phyloP scores from a whole-genome alignment of 108 stramenopile genomes.

The Cyclotella cryptica region DNA sequence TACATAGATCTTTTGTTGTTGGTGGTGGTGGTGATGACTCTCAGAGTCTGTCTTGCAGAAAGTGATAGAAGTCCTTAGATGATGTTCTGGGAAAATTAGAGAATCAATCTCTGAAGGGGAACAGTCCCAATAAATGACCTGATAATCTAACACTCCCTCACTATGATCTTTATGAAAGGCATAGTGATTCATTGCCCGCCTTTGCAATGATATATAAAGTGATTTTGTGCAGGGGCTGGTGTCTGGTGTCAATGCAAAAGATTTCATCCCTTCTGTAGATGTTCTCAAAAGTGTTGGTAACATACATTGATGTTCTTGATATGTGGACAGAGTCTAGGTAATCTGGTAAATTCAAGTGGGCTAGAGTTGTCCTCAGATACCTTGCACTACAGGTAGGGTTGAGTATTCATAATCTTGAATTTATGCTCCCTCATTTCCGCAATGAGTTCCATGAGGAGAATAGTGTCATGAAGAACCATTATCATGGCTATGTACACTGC shows the following conservation, averaged over 20 bases:
- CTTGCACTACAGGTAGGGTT: constrained; percentile 25
- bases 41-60: too few species aligned
- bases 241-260: constrained; percentile 18
- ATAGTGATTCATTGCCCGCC: not conserved
- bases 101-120: too few species aligned
- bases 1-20: too few species aligned
- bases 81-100: too few species aligned
- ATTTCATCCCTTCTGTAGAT: constrained; percentile 37
- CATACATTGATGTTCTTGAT: constrained; percentile 37
- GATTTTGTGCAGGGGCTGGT: constrained; percentile 22
- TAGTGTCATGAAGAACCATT: not conserved
- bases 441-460: constrained; percentile 17
- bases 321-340: constrained; percentile 20
- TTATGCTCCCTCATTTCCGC: constrained; percentile 17
- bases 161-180: not conserved
- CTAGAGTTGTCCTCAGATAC: constrained; percentile 48
- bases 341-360: constrained; percentile 17
- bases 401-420: constrained; percentile 16
- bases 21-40: too few species aligned
- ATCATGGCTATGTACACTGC: constrained; percentile 30
- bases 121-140: too few species aligned
- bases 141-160: constrained; percentile 17
- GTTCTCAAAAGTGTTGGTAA: constrained; percentile 44
- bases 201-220: constrained; percentile 3
- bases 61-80: too few species aligned